Evolutionary conservation across 495 filamentous ascomycete species (phyloP).

Genomic region (Aspergillus nanangensis): DNA sequence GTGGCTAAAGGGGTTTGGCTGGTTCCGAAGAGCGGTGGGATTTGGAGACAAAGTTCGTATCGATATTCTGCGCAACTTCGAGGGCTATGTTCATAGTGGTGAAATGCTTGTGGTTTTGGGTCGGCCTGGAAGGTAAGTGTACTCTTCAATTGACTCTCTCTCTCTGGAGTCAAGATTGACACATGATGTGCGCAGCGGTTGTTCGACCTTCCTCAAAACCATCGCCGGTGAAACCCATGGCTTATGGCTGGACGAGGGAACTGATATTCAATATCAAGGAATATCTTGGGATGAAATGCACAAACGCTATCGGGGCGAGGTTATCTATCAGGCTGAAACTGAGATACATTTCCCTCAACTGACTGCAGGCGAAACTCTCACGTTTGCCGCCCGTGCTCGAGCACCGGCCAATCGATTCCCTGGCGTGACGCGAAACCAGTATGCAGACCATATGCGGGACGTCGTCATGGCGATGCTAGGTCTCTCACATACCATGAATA

Average conservation of each 20-base stretch:
- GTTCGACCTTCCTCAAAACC: conserved; percentile 75
- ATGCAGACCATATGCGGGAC: conserved; percentile 63
- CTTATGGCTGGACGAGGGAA: conserved; percentile 57
- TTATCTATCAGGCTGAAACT: conserved; percentile 75
- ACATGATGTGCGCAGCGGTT: conserved; percentile 44
- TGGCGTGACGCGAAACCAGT: conserved; percentile 54
- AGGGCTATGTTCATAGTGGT: conserved; percentile 68
- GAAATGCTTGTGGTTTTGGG: conserved; percentile 81
- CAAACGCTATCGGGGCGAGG: conserved; percentile 67
- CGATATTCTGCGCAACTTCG: conserved; percentile 70
- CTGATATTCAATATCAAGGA: conserved; percentile 74
- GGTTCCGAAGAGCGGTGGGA: conserved; percentile 45
- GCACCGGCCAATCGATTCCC: conserved; percentile 58
- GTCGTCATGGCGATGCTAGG: conserved; percentile 79
- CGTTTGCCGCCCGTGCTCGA: conserved; percentile 68
- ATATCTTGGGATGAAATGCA: conserved; percentile 51
- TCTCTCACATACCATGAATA: conserved; percentile 71
- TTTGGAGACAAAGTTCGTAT: conserved; percentile 55
- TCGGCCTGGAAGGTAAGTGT: conserved; percentile 56
- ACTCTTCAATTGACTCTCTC: background rate
- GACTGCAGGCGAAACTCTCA: conserved; percentile 72
- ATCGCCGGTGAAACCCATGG: conserved; percentile 75
- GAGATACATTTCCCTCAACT: conserved; percentile 83
- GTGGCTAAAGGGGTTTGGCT: conserved; percentile 50
- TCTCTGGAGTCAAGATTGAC: background rate